A percentile compares a stretch with the other conserved stretches of the same genome.
phyloP scores from a whole-genome alignment of 2,329 filamentous ascomycete species.

The Chaetomium sp. region DNA sequence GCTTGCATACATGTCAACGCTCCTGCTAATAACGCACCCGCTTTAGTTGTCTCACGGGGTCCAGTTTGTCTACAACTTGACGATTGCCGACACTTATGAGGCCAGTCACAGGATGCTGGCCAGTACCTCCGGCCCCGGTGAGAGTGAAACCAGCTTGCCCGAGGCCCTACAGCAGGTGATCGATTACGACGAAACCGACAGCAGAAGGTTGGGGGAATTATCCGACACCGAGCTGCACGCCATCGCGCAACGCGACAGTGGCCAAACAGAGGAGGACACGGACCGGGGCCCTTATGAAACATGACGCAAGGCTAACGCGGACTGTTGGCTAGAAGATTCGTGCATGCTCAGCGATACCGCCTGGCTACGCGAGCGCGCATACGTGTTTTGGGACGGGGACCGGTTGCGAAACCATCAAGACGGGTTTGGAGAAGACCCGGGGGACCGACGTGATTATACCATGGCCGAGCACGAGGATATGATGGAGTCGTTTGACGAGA shows the following conservation, averaged over 20 bases:
- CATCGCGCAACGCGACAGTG: background rate
- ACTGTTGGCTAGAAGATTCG: background rate
- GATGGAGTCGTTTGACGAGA: constrained; percentile 1
- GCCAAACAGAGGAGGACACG: background rate
- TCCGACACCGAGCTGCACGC: background rate
- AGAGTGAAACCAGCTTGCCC: background rate
- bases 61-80: background rate
- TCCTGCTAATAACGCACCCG: background rate
- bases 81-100: background rate
- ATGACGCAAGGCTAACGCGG: background rate
- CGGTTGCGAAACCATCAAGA: background rate
- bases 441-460: background rate
- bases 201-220: background rate
- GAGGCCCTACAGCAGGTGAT: background rate
- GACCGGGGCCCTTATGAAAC: constrained; percentile 5
- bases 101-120: background rate
- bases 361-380: constrained; percentile 7
- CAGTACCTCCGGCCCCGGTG: background rate
- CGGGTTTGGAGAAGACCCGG: background rate
- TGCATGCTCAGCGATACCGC: background rate
- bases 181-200: background rate
- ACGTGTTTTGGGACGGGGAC: constrained; percentile 10
- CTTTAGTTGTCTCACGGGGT: constrained; percentile 5
- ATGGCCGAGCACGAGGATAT: background rate
- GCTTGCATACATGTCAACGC: background rate